These are phyloP conservation scores for Erythrophleum fordii DNA, from an alignment of 306 rosid genomes.

Conservation along the genomic window DNA sequence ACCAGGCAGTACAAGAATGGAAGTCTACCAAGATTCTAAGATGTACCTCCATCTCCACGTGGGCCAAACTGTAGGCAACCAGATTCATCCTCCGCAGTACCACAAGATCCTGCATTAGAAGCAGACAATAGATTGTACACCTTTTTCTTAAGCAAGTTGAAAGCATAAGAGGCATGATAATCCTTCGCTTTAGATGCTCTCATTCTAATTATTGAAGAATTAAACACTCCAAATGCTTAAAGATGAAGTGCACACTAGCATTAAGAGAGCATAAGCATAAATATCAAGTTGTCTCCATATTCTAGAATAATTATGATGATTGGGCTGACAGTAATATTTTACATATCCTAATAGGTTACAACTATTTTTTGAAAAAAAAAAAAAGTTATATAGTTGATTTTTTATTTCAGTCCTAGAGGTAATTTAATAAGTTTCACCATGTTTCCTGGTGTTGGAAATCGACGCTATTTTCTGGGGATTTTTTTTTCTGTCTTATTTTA, in stretches of 20 bases:
- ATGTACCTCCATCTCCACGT: slow-evolving; percentile 77
- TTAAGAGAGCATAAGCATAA: background rate
- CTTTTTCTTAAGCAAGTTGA: slow-evolving; percentile 44
- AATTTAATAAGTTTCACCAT: background rate
- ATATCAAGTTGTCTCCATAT: background rate
- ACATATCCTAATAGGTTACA: background rate
- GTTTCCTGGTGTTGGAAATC: too few species aligned
- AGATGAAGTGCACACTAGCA: background rate
- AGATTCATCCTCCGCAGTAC: slow-evolving; percentile 47
- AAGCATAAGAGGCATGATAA: slow-evolving; percentile 34
- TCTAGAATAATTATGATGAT: background rate
- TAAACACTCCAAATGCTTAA: background rate
- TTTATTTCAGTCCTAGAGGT: background rate
- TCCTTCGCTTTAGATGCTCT: background rate
- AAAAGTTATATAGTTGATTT: background rate
- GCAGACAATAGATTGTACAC: slow-evolving; percentile 41
- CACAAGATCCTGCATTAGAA: slow-evolving; percentile 55
- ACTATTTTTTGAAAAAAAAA: background rate
- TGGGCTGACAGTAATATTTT: background rate
- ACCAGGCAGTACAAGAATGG: slow-evolving; percentile 38
- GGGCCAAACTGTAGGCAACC: slow-evolving; percentile 69
- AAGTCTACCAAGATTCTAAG: slow-evolving; percentile 30
- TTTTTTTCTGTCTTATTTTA: too few species aligned
- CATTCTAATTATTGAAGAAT: background rate
- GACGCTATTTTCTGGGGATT: too few species aligned